These are phyloP conservation scores for Suhomyces vadensis DNA, from an alignment of 805 yeast species.

Conservation along the genomic window DNA sequence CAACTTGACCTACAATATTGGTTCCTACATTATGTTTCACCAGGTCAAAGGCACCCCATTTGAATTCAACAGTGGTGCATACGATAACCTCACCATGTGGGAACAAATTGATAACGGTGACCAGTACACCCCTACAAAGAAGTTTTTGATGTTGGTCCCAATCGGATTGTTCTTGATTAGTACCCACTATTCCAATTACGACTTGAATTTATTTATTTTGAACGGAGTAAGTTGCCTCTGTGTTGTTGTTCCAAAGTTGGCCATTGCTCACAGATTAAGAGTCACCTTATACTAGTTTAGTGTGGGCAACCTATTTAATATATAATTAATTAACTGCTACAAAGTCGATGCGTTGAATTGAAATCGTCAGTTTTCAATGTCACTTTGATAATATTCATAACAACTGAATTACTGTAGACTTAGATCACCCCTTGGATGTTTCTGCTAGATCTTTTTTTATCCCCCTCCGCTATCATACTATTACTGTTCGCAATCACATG, in stretches of 20 bases:
- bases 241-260: conserved; percentile 90
- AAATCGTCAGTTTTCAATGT: too few species aligned
- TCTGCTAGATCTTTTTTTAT: too few species aligned
- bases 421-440: too few species aligned
- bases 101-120: conserved; percentile 96
- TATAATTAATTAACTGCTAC: background rate
- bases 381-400: too few species aligned
- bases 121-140: conserved; percentile 95
- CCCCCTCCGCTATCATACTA: too few species aligned
- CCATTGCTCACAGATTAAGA: conserved; percentile 76
- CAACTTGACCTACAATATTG: conserved; percentile 84
- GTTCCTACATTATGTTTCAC: conserved; percentile 95
- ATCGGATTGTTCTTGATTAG: conserved; percentile 79
- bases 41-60: conserved; percentile 96
- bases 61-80: conserved; percentile 95
- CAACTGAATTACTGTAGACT: too few species aligned
- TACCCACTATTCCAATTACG: conserved; percentile 89
- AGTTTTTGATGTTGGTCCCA: conserved; percentile 91
- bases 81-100: conserved; percentile 97
- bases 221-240: conserved; percentile 80
- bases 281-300: conserved; percentile 45
- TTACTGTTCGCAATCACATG: too few species aligned
- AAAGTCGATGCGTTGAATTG: too few species aligned
- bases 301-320: background rate
- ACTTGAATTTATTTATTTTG: conserved; percentile 71